Evolutionary conservation across 495 filamentous ascomycete genomes (phyloP).

Genomic region (Penicillium diatomitis): DNA sequence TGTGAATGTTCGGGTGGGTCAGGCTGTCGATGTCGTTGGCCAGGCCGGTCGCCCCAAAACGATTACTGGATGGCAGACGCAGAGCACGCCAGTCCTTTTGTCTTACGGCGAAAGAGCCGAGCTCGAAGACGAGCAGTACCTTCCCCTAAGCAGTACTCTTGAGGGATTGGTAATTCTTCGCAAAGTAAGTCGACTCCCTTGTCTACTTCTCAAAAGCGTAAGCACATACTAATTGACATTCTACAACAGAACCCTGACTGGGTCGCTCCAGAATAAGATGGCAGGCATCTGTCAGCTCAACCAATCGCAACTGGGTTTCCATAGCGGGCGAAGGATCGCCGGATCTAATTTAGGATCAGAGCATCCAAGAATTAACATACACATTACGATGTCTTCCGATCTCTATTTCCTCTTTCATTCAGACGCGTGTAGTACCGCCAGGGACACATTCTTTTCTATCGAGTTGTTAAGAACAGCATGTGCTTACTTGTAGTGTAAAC

Average conservation of each 20-base stretch:
- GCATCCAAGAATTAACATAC: constrained; percentile 29
- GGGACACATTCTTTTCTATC: too few species aligned
- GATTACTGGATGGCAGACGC: constrained; percentile 98
- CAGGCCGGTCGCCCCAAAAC: constrained; percentile 97
- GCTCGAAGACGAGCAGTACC: constrained; percentile 95
- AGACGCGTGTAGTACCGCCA: not conserved
- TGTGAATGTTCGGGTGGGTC: constrained; percentile 93
- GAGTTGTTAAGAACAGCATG: too few species aligned
- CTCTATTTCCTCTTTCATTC: constrained; percentile 9
- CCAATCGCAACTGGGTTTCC: not conserved
- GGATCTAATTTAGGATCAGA: constrained; percentile 34
- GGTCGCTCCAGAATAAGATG: constrained; percentile 33
- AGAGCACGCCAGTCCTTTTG: constrained; percentile 92
- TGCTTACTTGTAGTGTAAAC: too few species aligned
- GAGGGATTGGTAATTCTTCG: constrained; percentile 93
- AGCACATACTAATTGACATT: constrained; percentile 16
- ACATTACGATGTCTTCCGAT: not conserved
- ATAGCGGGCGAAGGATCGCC: constrained; percentile 20
- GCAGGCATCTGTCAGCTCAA: constrained; percentile 1
- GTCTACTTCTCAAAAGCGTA: not conserved
- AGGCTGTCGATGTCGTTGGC: constrained; percentile 96
- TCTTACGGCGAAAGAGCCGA: constrained; percentile 91
- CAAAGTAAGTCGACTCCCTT: constrained; percentile 59
- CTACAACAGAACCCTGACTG: constrained; percentile 43
- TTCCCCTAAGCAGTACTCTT: constrained; percentile 78